Evolutionary conservation across 2,329 filamentous ascomycete genomes (phyloP), one percentile per base, ranked within the genome.

Genomic region (Sporothrix mexicana): DNA sequence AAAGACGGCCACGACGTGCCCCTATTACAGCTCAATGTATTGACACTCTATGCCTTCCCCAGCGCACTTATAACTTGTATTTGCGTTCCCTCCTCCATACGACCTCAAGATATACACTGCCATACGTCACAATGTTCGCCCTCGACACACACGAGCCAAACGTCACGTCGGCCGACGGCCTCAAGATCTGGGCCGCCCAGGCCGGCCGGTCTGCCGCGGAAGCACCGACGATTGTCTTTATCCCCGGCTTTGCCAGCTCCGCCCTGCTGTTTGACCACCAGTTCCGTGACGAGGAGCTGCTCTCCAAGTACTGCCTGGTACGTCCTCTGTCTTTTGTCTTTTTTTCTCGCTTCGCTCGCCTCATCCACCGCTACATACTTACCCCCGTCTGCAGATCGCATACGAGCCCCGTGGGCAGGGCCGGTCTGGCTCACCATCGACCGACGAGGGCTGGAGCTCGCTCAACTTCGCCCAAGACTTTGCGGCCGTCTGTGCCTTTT

Each of bases 381-480:
- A n/a, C n/a, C n/a, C n/a, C n/a, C n/a, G n/a, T n/a, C n/a, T n/a
- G n/a, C n/a, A n/a, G 73, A 74, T 74, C 41, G 64, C 69, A 1
- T 74, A 72, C 30, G 72, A 74, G 15, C 73, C 73, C 23, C 72
- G 73, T 7, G 73, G 72, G 4, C 73, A 74, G 45, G 73, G 69
- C 66, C 73, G 73, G 2, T 74, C 73, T 36, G 12, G 9, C 55
- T 4, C 30, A 2, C 30, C 30, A 5, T 36, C 69, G 2, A 36
- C 72, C 3, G 64, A 47, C 43, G 64, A 36, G 1, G 30, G n/a
- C 12, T 72, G 71, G 71, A 12, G 6, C 7, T 59, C 73, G 12
- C n/a, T 70, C 10, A n/a, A 47, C 51, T 13, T 47, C 2, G 72
- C 73, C 8, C 47, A 73, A 15, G 73, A 74, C 43, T 74, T 74